A percentile compares a stretch with the other conserved stretches of the same genome.
phyloP scores from a whole-genome alignment of 73 alveolate species.

The Effrenium voratum region DNA sequence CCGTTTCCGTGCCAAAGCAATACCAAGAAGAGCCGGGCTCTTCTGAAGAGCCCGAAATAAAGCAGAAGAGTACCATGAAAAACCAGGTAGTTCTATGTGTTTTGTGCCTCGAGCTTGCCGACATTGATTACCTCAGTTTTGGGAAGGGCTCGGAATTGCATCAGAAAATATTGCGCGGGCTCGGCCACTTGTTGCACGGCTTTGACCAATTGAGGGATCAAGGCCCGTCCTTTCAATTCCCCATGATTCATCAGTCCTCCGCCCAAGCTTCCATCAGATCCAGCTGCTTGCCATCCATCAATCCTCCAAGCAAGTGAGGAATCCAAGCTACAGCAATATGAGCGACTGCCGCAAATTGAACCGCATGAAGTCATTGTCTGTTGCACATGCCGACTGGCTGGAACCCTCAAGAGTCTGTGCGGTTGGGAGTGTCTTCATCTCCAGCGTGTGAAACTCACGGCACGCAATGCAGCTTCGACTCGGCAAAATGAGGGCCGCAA shows the following conservation, averaged over 20 bases:
- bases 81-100: neutral
- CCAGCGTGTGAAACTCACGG: neutral
- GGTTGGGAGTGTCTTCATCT: neutral
- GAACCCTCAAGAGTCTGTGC: neutral
- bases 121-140: neutral
- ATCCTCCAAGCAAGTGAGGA: neutral
- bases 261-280: neutral
- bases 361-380: too few relatives aligned
- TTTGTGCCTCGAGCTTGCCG: neutral
- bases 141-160: neutral
- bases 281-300: slow-evolving; percentile 39
- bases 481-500: slow-evolving; percentile 57
- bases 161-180: neutral
- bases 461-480: neutral
- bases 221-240: neutral
- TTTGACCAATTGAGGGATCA: neutral
- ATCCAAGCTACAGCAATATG: neutral
- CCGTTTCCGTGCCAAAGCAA: too few relatives aligned
- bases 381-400: neutral
- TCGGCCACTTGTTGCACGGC: too few relatives aligned
- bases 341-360: neutral
- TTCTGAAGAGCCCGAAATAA: too few relatives aligned
- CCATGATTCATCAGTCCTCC: too few relatives aligned
- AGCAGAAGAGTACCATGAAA: too few relatives aligned
- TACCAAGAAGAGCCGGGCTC: too few relatives aligned